A percentile compares a stretch with the other conserved stretches of the same genome.
Evolutionary conservation across 805 yeast genomes (phyloP).

Genomic region (Myxozyma kluyveri): DNA sequence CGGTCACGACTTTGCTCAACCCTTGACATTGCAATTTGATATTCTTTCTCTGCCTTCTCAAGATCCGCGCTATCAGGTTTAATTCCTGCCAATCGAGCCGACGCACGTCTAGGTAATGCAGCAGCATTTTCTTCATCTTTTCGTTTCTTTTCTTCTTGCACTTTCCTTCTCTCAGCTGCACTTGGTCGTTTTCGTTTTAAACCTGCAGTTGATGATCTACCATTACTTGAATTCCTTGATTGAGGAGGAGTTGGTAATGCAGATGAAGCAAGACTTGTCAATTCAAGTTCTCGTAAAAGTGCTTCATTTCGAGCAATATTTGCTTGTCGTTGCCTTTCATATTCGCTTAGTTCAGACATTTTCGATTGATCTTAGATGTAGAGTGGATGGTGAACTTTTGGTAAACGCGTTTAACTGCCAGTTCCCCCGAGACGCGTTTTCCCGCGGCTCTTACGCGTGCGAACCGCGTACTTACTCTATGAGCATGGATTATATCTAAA

Average conservation of each 20-base stretch:
- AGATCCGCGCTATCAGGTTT: conserved; percentile 48
- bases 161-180: no score
- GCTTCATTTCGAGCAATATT: conserved; percentile 83
- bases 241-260: neutral
- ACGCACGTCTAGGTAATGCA: conserved; percentile 74
- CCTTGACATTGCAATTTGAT: conserved; percentile 31
- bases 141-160: conserved; percentile 35
- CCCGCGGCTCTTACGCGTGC: no score
- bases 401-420: no score
- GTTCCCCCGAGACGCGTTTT: no score
- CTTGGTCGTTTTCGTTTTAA: neutral
- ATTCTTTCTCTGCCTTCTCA: conserved; percentile 39
- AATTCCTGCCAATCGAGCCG: conserved; percentile 75
- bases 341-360: conserved; percentile 41
- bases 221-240: neutral
- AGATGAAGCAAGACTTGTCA: conserved; percentile 55
- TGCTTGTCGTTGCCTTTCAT: conserved; percentile 68
- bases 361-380: neutral
- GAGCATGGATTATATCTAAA: no score
- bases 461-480: no score
- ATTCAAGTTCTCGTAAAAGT: conserved; percentile 65
- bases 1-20: conserved; percentile 48
- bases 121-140: conserved; percentile 29
- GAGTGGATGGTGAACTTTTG: no score
- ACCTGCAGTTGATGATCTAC: neutral